These are phyloP conservation scores for Oryza longistaminata DNA, from an alignment of 176 grass and related monocot species.

Conservation along the genomic window DNA sequence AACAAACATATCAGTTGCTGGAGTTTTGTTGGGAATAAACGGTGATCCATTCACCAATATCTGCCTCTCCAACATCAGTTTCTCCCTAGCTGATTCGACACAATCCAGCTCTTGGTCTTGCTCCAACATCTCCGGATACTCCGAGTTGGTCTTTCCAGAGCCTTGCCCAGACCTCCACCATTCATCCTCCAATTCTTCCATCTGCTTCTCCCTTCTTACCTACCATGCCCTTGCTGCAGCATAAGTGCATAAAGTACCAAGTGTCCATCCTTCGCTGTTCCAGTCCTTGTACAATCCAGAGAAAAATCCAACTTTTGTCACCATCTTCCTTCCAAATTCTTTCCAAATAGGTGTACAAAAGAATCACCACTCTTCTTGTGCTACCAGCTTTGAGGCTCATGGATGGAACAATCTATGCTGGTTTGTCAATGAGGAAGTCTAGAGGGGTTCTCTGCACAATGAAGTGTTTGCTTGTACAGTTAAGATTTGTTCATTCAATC, in stretches of 20 bases:
- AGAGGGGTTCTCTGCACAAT: constrained; percentile 5
- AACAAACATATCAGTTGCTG: constrained; percentile 56
- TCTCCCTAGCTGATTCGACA: constrained; percentile 42
- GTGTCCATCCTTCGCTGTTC: constrained; percentile 38
- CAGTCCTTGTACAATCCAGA: constrained; percentile 46
- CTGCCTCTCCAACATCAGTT: constrained; percentile 71
- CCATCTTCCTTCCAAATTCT: constrained; percentile 42
- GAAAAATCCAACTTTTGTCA: constrained; percentile 25
- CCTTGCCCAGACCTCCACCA: constrained; percentile 63
- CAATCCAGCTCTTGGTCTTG: constrained; percentile 61
- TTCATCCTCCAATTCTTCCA: constrained; percentile 51
- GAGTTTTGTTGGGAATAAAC: constrained; percentile 68
- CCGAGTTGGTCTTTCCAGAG: constrained; percentile 59
- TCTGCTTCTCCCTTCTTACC: constrained; percentile 46
- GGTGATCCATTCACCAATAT: constrained; percentile 69
- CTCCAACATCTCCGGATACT: constrained; percentile 72
- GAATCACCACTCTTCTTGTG: constrained; percentile 16
- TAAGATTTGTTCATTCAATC: constrained; percentile 80
- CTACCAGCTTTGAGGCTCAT: constrained; percentile 30
- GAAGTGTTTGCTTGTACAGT: constrained; percentile 70
- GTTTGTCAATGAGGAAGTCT: constrained; percentile 25
- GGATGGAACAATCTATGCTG: neutral
- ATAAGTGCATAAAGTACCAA: constrained; percentile 39
- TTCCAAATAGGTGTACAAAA: constrained; percentile 45
- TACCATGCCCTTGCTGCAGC: constrained; percentile 52